phyloP scores from a whole-genome alignment of 305 asterid species.

The Solanum hybrid region DNA sequence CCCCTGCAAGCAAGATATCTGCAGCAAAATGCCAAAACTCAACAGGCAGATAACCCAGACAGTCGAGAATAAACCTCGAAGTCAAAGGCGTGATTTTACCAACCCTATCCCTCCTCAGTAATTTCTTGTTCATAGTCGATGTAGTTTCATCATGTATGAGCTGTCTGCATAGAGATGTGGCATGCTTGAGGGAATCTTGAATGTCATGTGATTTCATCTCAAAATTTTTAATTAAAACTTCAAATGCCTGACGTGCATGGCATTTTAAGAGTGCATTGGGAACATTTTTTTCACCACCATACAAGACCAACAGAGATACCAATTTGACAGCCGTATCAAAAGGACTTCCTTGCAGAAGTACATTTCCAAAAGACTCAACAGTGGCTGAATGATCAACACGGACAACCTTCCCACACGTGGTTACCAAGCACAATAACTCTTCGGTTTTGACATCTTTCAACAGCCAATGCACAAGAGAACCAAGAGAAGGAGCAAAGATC shows the following conservation, averaged over 20 bases:
- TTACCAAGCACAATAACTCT: constrained; percentile 72
- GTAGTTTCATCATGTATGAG: neutral
- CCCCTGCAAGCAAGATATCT: constrained; percentile 69
- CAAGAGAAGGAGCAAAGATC: constrained; percentile 77
- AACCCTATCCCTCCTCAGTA: constrained; percentile 21
- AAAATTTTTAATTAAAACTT: constrained; percentile 40
- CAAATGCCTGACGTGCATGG: constrained; percentile 66
- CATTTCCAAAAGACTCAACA: constrained; percentile 60
- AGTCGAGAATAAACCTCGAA: constrained; percentile 69
- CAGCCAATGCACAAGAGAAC: constrained; percentile 79
- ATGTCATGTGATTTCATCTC: constrained; percentile 22
- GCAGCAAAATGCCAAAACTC: constrained; percentile 84
- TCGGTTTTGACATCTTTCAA: constrained; percentile 58
- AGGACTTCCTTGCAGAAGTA: constrained; percentile 50
- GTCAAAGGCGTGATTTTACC: constrained; percentile 28
- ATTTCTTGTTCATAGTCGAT: constrained; percentile 13
- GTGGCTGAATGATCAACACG: constrained; percentile 79
- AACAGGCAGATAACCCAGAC: constrained; percentile 71
- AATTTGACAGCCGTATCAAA: constrained; percentile 75
- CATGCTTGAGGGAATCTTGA: constrained; percentile 7
- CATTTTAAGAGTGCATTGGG: constrained; percentile 75
- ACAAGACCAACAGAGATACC: constrained; percentile 60
- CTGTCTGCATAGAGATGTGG: constrained; percentile 2
- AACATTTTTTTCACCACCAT: constrained; percentile 70
- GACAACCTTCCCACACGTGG: constrained; percentile 71